phyloP scores from a whole-genome alignment of 2,329 filamentous ascomycete genomes.

The Trichoderma sp. region DNA sequence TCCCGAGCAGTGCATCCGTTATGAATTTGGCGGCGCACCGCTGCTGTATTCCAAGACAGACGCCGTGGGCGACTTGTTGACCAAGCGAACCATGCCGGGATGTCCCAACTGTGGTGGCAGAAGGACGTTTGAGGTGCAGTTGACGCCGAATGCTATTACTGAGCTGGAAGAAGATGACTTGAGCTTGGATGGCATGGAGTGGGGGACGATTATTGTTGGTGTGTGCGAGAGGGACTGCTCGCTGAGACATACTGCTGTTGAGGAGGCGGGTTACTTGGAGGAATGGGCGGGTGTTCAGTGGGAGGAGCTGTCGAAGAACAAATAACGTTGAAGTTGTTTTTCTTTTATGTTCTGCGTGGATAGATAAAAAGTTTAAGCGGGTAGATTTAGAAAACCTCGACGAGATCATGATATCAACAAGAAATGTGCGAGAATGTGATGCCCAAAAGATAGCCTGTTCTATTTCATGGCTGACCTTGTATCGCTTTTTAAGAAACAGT shows the following conservation, averaged over 20 bases:
- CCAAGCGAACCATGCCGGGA: constrained; percentile 63
- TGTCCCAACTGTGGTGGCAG: constrained; percentile 76
- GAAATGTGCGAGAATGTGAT: constrained; percentile 9
- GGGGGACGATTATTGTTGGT: constrained; percentile 88
- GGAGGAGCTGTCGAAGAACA: constrained; percentile 70
- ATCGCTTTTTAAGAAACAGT: constrained; percentile 41
- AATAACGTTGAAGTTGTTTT: constrained; percentile 32
- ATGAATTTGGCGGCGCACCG: constrained; percentile 73
- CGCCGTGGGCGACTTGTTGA: constrained; percentile 68
- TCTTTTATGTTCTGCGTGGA: neutral
- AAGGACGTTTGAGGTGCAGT: constrained; percentile 87
- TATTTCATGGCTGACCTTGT: constrained; percentile 39
- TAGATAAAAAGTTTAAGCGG: constrained; percentile 1
- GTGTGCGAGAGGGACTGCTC: constrained; percentile 83
- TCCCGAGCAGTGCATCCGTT: constrained; percentile 79
- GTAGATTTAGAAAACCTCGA: neutral
- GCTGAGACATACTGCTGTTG: constrained; percentile 59
- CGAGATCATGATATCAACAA: constrained; percentile 30
- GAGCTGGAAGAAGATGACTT: constrained; percentile 80
- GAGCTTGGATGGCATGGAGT: constrained; percentile 88
- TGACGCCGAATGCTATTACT: constrained; percentile 87
- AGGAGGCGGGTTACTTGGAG: constrained; percentile 78
- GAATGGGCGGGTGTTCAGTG: constrained; percentile 99
- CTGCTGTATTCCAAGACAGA: constrained; percentile 83
- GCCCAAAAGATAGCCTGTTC: constrained; percentile 36